phyloP scores from a whole-genome alignment of 2,329 filamentous ascomycete species.

The Clarireedia hainanense region DNA sequence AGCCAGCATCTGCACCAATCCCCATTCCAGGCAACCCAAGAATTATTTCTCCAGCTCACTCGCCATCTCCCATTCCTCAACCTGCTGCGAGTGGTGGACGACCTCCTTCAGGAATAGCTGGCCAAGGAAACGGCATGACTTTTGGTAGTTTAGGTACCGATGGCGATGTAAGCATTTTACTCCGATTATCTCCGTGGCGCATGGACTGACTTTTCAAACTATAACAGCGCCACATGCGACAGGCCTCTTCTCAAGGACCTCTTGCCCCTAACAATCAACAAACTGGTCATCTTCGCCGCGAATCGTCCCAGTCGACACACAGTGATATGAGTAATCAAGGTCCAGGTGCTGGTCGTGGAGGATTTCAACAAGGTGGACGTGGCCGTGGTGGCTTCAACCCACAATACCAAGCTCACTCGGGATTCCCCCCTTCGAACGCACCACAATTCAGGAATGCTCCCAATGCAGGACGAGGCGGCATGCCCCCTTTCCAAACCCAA shows the following conservation, averaged over 20 bases:
- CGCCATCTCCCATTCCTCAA: conserved; percentile 88
- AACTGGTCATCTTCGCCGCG: conserved; percentile 71
- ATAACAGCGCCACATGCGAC: conserved; percentile 59
- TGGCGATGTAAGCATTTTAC: conserved; percentile 59
- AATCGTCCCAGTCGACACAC: conserved; percentile 78
- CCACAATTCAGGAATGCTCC: conserved; percentile 24
- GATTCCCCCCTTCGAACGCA: conserved; percentile 39
- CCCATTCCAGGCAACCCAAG: conserved; percentile 61
- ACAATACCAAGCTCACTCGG: conserved; percentile 40
- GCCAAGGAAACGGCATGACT: conserved; percentile 60
- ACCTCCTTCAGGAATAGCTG: conserved; percentile 68
- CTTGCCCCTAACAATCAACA: conserved; percentile 53
- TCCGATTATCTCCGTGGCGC: conserved; percentile 22
- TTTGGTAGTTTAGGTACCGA: conserved; percentile 82
- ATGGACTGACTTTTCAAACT: conserved; percentile 20
- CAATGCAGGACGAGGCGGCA: conserved; percentile 42
- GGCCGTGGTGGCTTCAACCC: conserved; percentile 51
- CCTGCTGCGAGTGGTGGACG: conserved; percentile 64
- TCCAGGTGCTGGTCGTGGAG: conserved; percentile 42
- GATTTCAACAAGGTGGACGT: conserved; percentile 45
- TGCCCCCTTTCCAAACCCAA: conserved; percentile 40
- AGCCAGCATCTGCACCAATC: conserved; percentile 43
- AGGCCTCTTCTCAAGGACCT: conserved; percentile 53
- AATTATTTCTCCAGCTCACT: conserved; percentile 75
- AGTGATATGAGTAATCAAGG: conserved; percentile 59